Percentiles rank a stretch among this genome's conserved stretches.
Evolutionary conservation across 192 early-diverging fungal genomes (phyloP).

Genomic region (Linnemannia elongata): DNA sequence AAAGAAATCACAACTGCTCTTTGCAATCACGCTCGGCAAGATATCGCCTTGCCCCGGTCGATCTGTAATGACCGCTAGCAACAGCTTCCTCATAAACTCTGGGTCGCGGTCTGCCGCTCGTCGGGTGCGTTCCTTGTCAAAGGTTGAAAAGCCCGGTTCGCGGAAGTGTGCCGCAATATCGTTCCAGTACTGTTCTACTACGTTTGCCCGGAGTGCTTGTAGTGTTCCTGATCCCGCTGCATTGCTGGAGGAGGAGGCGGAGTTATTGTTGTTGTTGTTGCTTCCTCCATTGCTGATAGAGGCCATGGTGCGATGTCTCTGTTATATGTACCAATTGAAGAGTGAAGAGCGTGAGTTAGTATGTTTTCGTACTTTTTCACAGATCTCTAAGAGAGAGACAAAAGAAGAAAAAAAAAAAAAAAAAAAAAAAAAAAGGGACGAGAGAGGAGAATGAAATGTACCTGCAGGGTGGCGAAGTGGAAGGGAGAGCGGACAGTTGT

Average conservation of each 20-base stretch:
- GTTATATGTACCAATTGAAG: neutral
- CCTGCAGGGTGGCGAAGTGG: neutral
- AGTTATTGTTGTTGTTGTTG: constrained; percentile 13
- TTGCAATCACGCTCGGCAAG: constrained; percentile 63
- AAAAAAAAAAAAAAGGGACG: no score
- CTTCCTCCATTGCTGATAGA: neutral
- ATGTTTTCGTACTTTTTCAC: neutral
- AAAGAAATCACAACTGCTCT: constrained; percentile 72
- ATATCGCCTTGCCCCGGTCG: constrained; percentile 65
- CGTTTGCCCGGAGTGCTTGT: constrained; percentile 26
- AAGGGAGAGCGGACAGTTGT: neutral
- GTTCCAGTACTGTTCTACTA: constrained; percentile 61
- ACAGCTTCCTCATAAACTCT: constrained; percentile 55
- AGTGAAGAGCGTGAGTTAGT: neutral
- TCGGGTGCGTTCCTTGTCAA: constrained; percentile 32
- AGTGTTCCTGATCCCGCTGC: constrained; percentile 41
- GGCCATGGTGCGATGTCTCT: constrained; percentile 13
- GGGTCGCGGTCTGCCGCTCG: constrained; percentile 42
- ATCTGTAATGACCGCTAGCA: constrained; percentile 59
- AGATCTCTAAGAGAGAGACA: neutral
- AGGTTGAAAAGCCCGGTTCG: constrained; percentile 57
- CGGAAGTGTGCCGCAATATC: constrained; percentile 59
- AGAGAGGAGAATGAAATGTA: neutral
- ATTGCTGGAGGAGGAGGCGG: neutral
- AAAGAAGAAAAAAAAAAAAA: neutral